Evolutionary conservation across 177 flowering plant genomes (phyloP), one percentile per base, ranked within the genome.

Genomic region (Vitis hybrid): DNA sequence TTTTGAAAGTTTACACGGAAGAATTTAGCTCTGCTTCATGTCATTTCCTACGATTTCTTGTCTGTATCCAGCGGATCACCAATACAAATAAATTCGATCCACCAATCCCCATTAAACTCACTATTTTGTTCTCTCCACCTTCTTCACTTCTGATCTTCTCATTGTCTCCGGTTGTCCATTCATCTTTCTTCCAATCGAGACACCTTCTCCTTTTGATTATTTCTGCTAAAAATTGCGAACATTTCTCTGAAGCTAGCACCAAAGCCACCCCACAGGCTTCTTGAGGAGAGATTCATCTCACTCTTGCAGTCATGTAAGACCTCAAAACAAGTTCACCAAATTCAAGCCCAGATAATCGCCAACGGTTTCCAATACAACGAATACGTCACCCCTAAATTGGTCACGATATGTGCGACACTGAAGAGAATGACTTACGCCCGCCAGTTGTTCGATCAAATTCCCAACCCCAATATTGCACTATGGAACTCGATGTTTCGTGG

Each of bases 401-500:
- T 89, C 17, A 66, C 86, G 1, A 73, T 77, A 2, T 84, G 79
- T 32, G 78, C 70, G 1, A 52, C 63, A 2, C 60, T 80, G 14
- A 80, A 69, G 68, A 63, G 65, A 55, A 77, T 87, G 68, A 56
- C 5, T 0, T 68, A 82, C 63, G 92, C 90, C 13, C 86, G 78
- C 64, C 58, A 77, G 19, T 4, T 89, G 81, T 87, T 92, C 74
- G 88, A 87, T 69, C 78, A 62, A 82, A 81, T 84, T 64, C 75
- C 80, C 0, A 50, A 81, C 57, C 91, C 88, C 56, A 81, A 85
- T 65, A 74, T 79, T 1, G 52, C 81, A 0, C 72, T 78, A 1
- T 93, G 89, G 81, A 93, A 91, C 59, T 80, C 90, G 3, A 82
- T 93, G 84, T 70, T 88, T 54, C 85, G 80, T 74, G 97, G 89